Percentiles rank a stretch among this genome's conserved stretches.
Conservation (phyloP, 2,329 filamentous ascomycete species). For the Bipolaris zeicola region DNA sequence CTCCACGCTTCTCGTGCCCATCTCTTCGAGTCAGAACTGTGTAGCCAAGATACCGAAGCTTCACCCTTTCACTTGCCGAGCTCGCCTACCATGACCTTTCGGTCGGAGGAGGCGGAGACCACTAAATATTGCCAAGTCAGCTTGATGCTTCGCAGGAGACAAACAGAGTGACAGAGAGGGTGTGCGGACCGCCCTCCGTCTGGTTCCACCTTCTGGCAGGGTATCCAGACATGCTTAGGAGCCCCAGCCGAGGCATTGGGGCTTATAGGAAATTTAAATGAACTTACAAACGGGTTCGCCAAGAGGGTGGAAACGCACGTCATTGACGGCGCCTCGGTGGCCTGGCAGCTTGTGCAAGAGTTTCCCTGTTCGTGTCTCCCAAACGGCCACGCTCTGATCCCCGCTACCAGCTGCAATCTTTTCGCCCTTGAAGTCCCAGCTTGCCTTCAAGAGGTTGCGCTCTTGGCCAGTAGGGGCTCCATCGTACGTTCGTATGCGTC, state of each 20-base stretch:
- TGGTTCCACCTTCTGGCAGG: not conserved
- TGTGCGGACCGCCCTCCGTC: not conserved
- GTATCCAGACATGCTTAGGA: not conserved
- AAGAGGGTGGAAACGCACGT: slow-evolving; percentile 85
- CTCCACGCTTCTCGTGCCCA: slow-evolving; percentile 32
- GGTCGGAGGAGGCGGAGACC: slow-evolving; percentile 87
- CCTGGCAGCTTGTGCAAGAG: slow-evolving; percentile 93
- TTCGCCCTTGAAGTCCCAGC: slow-evolving; percentile 86
- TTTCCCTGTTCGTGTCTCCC: slow-evolving; percentile 88
- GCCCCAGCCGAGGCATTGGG: not conserved
- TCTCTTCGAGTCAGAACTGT: slow-evolving; percentile 26
- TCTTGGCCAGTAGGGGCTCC: slow-evolving; percentile 87
- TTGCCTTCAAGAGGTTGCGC: slow-evolving; percentile 87
- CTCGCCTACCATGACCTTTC: slow-evolving; percentile 82
- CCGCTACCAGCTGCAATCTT: slow-evolving; percentile 88
- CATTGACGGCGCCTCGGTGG: slow-evolving; percentile 93
- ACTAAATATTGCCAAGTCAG: slow-evolving; percentile 60
- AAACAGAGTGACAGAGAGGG: slow-evolving; percentile 1
- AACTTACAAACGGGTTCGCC: slow-evolving; percentile 86
- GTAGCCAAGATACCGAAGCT: slow-evolving; percentile 28
- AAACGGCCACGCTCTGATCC: slow-evolving; percentile 88
- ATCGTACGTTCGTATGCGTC: slow-evolving; percentile 86
- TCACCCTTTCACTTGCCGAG: slow-evolving; percentile 63
- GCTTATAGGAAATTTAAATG: not conserved
- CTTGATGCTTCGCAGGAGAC: slow-evolving; percentile 13